A percentile compares a stretch with the other conserved stretches of the same genome.
Evolutionary conservation across 2,329 filamentous ascomycete genomes (phyloP).

Genomic region (Trichoderma koningii): DNA sequence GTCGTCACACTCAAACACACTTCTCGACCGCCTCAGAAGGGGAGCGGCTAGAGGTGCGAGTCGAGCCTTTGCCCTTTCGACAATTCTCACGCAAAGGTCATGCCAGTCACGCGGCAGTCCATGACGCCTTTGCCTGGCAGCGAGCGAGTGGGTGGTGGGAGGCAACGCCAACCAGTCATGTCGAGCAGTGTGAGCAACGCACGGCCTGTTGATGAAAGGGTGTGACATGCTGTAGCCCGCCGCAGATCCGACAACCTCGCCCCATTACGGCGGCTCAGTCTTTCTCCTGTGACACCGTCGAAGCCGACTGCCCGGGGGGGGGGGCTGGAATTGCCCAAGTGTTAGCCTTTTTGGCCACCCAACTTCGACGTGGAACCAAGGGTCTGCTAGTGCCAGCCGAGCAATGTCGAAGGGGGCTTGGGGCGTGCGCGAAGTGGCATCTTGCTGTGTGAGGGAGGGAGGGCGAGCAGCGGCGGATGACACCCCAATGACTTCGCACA

Average conservation of each 20-base stretch:
- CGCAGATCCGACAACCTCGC: conserved; percentile 28
- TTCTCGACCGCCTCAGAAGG: background rate
- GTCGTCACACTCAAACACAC: background rate
- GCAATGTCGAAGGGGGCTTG: conserved; percentile 31
- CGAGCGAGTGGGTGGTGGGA: conserved; percentile 21
- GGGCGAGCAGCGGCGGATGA: conserved; percentile 34
- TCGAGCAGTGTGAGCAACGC: conserved; percentile 1
- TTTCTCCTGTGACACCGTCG: conserved; percentile 28
- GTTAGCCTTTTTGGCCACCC: conserved; percentile 24
- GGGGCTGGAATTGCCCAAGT: conserved; percentile 29
- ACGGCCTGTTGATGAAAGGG: conserved; percentile 18
- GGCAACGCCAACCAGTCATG: conserved; percentile 8
- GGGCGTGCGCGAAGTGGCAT: conserved; percentile 28
- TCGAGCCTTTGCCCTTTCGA: conserved; percentile 9
- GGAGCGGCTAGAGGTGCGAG: conserved; percentile 19
- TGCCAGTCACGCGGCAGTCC: conserved; percentile 26
- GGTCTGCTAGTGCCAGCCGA: conserved; percentile 37
- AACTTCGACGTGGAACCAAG: conserved; percentile 29
- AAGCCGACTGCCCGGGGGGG: conserved; percentile 28
- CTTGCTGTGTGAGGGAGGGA: conserved; percentile 30
- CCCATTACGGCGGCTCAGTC: conserved; percentile 28
- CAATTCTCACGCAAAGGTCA: conserved; percentile 9
- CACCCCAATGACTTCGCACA: conserved; percentile 32
- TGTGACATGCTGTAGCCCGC: conserved; percentile 26
- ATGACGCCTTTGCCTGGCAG: conserved; percentile 26